Evolutionary conservation across 2,329 filamentous ascomycete genomes (phyloP), one percentile per base, ranked within the genome.

Genomic region (Xylaria sp.): DNA sequence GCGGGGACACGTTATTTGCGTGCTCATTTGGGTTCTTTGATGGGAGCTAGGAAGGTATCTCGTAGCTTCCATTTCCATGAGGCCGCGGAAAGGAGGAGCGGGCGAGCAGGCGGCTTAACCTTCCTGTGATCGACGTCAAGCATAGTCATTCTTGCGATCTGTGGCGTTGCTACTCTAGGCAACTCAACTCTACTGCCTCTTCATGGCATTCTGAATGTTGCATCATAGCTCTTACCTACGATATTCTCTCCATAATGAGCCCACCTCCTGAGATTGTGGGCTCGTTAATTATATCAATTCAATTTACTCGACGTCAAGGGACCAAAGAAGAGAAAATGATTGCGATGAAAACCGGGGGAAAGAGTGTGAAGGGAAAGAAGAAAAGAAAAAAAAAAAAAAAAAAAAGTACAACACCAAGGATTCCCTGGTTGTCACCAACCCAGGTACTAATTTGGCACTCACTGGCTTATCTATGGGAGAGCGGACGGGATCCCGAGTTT

Each of bases 401-500:
- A 24, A 24, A 24, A 21, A 2, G n/a, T 55, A 55, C 53, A 55
- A 39, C 51, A 54, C 51, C 51, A 54, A 32, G 51, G 27, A 54
- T 54, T 54, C 51, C 27, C 27, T 34, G 30, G 51, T 54, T 54
- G 30, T 54, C 27, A 54, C 51, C 30, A 54, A 54, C 55, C 55
- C 39, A 27, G 14, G 27, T 58, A 47, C 55, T 58, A 17, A 47
- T 58, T 47, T 30, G 39, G 53, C 53, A 24, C 53, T 56, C 34
- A 48, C 50, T 32, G 50, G 61, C 39, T 64, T 50, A 64, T 64
- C 36, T 50, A 48, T 64, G 61, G 61, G 51, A 64, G 61, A 64
- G 48, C 61, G 42, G 42, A 64, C 51, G 61, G 61, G 61, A 64
- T 64, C 51, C 61, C 53, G 51, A 64, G 61, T 21, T 64, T 39